phyloP scores from a whole-genome alignment of 192 early-diverging fungal genomes.

The Polychytrium aggregatum region DNA sequence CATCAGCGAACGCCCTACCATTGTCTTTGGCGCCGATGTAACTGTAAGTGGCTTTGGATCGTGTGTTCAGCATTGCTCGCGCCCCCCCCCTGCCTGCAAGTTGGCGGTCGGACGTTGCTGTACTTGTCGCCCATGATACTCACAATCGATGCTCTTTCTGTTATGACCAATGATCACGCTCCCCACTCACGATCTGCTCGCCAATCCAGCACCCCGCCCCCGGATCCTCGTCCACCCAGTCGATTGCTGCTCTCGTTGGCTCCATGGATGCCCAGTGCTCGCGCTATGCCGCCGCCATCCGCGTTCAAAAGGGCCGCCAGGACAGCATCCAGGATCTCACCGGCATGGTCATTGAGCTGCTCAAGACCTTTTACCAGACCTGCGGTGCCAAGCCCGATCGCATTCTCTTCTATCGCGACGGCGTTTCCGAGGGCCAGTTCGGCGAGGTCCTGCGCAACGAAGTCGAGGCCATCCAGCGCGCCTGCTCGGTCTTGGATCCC shows the following conservation, averaged over 20 bases:
- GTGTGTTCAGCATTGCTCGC: too few species aligned
- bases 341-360: constrained; percentile 42
- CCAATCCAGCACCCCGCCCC: constrained; percentile 32
- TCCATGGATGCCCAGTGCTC: constrained; percentile 51
- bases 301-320: constrained; percentile 32
- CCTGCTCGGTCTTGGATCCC: constrained; percentile 48
- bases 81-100: too few species aligned
- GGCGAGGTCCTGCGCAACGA: constrained; percentile 61
- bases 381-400: constrained; percentile 43
- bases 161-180: background rate
- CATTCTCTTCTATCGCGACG: constrained; percentile 56
- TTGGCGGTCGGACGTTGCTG: too few species aligned
- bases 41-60: too few species aligned
- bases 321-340: constrained; percentile 40
- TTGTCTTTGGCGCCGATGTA: constrained; percentile 85
- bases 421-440: constrained; percentile 84
- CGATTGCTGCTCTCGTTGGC: constrained; percentile 50
- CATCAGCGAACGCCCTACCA: constrained; percentile 58
- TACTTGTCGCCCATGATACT: too few species aligned
- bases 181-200: constrained; percentile 1
- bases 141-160: background rate
- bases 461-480: constrained; percentile 56
- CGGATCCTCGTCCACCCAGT: constrained; percentile 37
- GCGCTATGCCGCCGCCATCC: constrained; percentile 40
- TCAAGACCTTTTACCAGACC: constrained; percentile 44